Conservation (phyloP, 306 rosid genomes). For the Gastrolobium bilobum region DNA sequence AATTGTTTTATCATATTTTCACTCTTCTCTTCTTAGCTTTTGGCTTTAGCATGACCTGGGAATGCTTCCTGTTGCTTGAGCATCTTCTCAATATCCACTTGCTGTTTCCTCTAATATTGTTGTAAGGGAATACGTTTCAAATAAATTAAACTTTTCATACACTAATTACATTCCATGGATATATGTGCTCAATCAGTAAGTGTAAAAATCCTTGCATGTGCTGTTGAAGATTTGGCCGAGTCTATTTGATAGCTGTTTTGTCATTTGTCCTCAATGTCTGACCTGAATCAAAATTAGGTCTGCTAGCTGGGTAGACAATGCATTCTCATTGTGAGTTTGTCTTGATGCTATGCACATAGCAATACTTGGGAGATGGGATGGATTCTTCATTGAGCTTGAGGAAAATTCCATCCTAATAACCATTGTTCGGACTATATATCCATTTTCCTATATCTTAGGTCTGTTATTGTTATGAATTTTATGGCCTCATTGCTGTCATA, state of each 20-base stretch:
- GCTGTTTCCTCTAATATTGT: conserved; percentile 7
- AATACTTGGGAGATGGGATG: conserved; percentile 26
- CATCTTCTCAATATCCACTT: background rate
- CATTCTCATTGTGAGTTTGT: conserved; percentile 18
- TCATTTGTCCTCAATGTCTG: conserved; percentile 13
- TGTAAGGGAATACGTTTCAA: background rate
- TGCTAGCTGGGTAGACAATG: conserved; percentile 20
- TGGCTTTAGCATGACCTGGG: conserved; percentile 3
- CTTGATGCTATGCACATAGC: conserved; percentile 4
- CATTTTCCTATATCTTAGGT: conserved; percentile 14
- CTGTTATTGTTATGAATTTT: conserved; percentile 12
- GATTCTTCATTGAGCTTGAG: conserved; percentile 29
- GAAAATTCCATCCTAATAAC: conserved; percentile 13
- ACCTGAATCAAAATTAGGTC: conserved; percentile 12
- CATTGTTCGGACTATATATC: conserved; percentile 18
- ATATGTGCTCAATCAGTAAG: background rate
- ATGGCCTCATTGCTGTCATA: conserved; percentile 5
- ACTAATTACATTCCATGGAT: conserved; percentile 1
- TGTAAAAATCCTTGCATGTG: conserved; percentile 8
- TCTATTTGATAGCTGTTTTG: conserved; percentile 3
- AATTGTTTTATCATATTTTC: conserved; percentile 1
- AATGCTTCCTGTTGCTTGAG: conserved; percentile 26
- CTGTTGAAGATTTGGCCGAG: conserved; percentile 12
- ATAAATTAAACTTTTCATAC: background rate
- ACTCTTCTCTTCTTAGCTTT: conserved; percentile 11